Base-by-base conservation (phyloP, 139 green algal genomes). In the Micromonas commoda region DNA sequence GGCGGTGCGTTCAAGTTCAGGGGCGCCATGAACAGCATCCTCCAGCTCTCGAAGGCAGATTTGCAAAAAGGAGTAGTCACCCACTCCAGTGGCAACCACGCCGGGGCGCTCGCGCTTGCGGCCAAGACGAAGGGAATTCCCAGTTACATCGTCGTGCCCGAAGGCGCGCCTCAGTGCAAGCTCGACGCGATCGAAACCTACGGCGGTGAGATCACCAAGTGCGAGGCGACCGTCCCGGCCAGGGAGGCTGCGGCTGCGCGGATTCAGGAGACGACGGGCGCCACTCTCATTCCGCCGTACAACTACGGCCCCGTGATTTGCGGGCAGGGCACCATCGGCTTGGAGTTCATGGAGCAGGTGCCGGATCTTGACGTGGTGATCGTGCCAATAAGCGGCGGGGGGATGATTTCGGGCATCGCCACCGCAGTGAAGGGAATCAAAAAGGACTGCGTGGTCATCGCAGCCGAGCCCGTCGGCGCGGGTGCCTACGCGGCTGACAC, bases 281-380 rank as follows among this genome's bases (percentile, higher is more conserved):
- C 91, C 0, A 70, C 71, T 0, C 84, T 96, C 21, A 70, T 96
- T 0, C 89, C 87, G 3, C 92, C 91, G 0, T 96, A 93, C 82
- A 91, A 96, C 84, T 61, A 91, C 72, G 68, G 61, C 0, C 64
- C 73, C 20, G 85, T 92, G 63, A 93, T 95, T 2, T 77, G 82
- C 4, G 91, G 91, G 5, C 73, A 79, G 33, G 92, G 90, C 77
- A 97, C 92, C 5, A 89, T 97, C 0, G 91, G 82, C 0, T 81
- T 96, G 51, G 92, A 97, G 83, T 71, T 96, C 1, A 78, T 96
- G 67, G 60, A 93, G 79, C 91, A 97, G 86, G 88, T 91, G 69
- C 81, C 77, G 5, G 45, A 86, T 0, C 85, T 96, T 24, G 86
- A 95, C 34, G 91, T 84, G 0, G 84, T 95, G 39, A 82, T 96